Evolutionary conservation across 495 filamentous ascomycete genomes (phyloP), one percentile per base, ranked within the genome.

Genomic region (Talaromyces thailandensis): DNA sequence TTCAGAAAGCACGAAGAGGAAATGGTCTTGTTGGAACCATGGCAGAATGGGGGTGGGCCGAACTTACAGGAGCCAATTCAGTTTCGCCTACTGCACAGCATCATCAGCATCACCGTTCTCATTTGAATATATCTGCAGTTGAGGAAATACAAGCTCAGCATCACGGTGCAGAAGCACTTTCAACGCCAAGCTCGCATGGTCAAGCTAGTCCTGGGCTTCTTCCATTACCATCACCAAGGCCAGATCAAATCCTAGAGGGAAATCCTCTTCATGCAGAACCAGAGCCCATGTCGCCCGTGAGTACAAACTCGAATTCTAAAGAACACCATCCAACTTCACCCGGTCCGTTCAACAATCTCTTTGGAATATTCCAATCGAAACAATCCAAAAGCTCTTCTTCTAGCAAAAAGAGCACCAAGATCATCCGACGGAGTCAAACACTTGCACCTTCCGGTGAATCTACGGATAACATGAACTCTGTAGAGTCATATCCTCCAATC

Each of bases 1-100:
- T 98, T 5, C 91, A 98, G 66, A 98, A 98, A 72, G 93, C 94
- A 8, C 81, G 95, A 48, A 80, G 95, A 71, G 94, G 93, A 67
- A 96, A 91, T 65, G 91, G 92, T 6, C 75, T 97, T 4, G 88
- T 98, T 45, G 93, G 93, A 28, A 95, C 92, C 1, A 86, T 97
- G 67, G 90, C 92, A 29, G 89, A 86, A 62, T 97, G 92, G 84
- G 93, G 95, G 1, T 98, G 92, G 91, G 90, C 90, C 12, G 93
- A 98, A 70, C 72, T 98, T 56, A 98, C 91, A 0, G 92, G 92
- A 6, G 84, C 89, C 50, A 94, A 88, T 67, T 82, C 85, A 16
- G 81, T 78, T 45, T 81, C 79, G 12, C 80, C 79, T 64, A 72
- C 43, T 55, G 21, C 51, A 55, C 51, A 55, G 12, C 23, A 55